Base-by-base conservation (phyloP, 257 asterid genomes). In the Paulownia fortunei region DNA sequence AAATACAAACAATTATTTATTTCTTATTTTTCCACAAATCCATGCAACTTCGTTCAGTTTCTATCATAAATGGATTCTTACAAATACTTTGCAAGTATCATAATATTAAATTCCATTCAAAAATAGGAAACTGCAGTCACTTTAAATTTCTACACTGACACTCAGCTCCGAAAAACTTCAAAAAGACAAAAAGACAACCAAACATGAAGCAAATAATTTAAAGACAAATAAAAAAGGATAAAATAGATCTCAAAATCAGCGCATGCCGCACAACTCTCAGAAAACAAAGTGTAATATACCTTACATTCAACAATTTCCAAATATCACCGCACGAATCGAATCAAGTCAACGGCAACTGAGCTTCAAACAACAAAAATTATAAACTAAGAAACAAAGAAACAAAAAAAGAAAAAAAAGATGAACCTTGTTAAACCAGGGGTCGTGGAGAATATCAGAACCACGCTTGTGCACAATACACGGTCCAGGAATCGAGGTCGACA, bases 351-450 rank as follows among this genome's bases (percentile, higher is more conserved):
- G 59, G 61, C 52, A 70, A 64, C 52, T 52, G 69, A 39, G 39
- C 82, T 36, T 46, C 71, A 66, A n/a, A 24, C 12, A n/a, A 56
- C 23, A 34, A 34, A 63, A 30, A 39, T n/a, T 12, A 32, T 13
- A 24, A 36, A 16, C 58, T 19, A 19, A 8, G 2, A 18, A 54
- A 47, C 44, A 26, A 42, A 18, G 2, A 8, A 21, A 21, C n/a
- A 64, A 26, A 3, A 32, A 26, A 8, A 16, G 23, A 21, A 18
- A 61, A 18, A 37, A 24, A 30, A 34, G 63, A 63, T 13, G 41
- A 47, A 93, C 99, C 99, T 96, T 96, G 79, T 96, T 96, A 80
- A 92, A 96, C 98, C 97, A 92, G 6, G 98, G 99, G 86, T 96
- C 98, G 80, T 96, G 99, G 39, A 96, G 97, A 81, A 96, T 92